Percentiles rank a stretch among this genome's conserved stretches.
These are phyloP conservation scores for Lentithecium fluviatile DNA, from an alignment of 495 filamentous ascomycete genomes.

Conservation along the genomic window DNA sequence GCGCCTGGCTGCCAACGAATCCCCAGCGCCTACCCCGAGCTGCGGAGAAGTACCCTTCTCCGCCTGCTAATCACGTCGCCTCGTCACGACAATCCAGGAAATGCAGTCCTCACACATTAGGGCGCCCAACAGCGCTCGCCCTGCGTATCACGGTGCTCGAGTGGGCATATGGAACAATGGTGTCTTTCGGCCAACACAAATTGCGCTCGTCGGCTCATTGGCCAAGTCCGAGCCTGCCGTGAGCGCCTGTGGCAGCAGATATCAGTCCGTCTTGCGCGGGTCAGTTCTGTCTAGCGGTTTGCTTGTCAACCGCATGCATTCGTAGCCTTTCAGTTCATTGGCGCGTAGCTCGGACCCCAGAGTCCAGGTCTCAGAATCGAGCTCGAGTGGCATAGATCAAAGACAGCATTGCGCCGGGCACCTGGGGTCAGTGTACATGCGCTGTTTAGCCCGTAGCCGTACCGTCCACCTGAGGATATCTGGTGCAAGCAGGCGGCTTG, in stretches of 20 bases:
- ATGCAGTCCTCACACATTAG: constrained; percentile 1
- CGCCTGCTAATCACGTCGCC: constrained; percentile 20
- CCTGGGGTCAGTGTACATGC: constrained; percentile 33
- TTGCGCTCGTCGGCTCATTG: constrained; percentile 32
- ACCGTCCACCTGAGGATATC: no score
- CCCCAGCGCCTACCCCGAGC: constrained; percentile 25
- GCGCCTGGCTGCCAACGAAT: constrained; percentile 23
- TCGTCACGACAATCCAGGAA: constrained; percentile 8
- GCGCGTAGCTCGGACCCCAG: constrained; percentile 25
- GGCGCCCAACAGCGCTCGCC: background rate
- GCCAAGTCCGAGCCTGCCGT: constrained; percentile 2
- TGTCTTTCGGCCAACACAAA: constrained; percentile 20
- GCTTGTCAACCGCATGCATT: constrained; percentile 29
- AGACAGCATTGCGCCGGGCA: constrained; percentile 27
- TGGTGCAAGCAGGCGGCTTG: no score
- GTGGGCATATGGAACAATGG: constrained; percentile 6
- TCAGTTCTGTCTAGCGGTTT: constrained; percentile 9
- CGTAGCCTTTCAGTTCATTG: constrained; percentile 21
- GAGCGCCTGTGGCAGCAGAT: constrained; percentile 15
- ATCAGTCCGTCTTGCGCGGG: constrained; percentile 6
- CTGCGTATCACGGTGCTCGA: constrained; percentile 30
- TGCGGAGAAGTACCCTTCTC: constrained; percentile 3
- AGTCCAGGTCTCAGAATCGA: constrained; percentile 31
- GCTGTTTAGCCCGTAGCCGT: constrained; percentile 23
- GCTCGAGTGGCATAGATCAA: constrained; percentile 31